phyloP scores from a whole-genome alignment of 768 basidiomycete genomes.

The Floccularia luteovirens region DNA sequence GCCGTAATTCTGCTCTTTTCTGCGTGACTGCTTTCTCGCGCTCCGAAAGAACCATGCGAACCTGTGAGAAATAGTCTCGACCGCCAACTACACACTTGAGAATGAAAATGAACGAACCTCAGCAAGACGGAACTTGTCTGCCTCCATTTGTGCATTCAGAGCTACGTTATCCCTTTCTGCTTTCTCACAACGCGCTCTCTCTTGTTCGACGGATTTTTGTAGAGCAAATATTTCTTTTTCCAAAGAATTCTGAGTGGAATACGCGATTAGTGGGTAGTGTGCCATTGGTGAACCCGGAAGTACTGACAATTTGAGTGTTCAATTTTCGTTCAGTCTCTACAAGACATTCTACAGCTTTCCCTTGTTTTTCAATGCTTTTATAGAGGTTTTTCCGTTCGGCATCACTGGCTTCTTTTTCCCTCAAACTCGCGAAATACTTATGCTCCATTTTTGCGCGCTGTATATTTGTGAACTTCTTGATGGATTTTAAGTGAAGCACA shows the following conservation, averaged over 20 bases:
- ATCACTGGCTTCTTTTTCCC: conserved; percentile 80
- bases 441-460: conserved; percentile 96
- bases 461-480: neutral
- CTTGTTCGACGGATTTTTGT: conserved; percentile 19
- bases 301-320: conserved; percentile 53
- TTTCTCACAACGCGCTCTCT: conserved; percentile 15
- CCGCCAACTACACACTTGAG: no score
- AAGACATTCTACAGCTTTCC: conserved; percentile 55
- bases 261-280: neutral
- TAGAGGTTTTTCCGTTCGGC: conserved; percentile 60
- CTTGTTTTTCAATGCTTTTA: conserved; percentile 40
- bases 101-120: conserved; percentile 26
- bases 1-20: conserved; percentile 29
- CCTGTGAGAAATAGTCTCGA: conserved; percentile 3
- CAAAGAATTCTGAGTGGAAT: conserved; percentile 22
- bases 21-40: conserved; percentile 20
- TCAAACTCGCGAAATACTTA: conserved; percentile 88
- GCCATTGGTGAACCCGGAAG: conserved; percentile 16
- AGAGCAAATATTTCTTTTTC: conserved; percentile 34
- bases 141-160: conserved; percentile 23
- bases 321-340: conserved; percentile 58
- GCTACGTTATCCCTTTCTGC: conserved; percentile 25
- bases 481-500: neutral
- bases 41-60: conserved; percentile 19
- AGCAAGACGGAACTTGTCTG: conserved; percentile 26